Evolutionary conservation across 768 basidiomycete genomes (phyloP).

Genomic region (Daedalea quercina): DNA sequence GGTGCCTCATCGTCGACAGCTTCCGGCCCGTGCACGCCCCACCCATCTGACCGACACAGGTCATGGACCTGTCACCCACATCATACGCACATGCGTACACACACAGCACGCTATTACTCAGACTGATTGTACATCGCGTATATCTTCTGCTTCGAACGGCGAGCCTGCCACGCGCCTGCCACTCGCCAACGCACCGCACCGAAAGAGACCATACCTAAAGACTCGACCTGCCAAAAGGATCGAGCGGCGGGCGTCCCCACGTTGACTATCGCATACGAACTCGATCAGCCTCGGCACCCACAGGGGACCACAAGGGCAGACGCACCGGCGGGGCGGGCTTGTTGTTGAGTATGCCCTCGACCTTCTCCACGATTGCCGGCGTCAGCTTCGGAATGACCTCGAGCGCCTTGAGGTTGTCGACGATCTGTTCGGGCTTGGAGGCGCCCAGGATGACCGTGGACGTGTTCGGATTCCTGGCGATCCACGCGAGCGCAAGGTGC

Average conservation of each 20-base stretch:
- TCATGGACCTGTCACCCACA: too few species aligned
- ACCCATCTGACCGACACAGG: too few species aligned
- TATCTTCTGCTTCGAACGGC: not conserved
- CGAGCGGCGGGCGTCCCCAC: conserved; percentile 5
- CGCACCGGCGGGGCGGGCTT: conserved; percentile 35
- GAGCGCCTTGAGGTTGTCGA: conserved; percentile 66
- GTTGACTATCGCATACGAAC: not conserved
- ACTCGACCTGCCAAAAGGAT: conserved; percentile 1
- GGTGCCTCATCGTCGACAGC: not conserved
- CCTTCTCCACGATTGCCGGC: conserved; percentile 52
- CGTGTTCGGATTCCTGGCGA: conserved; percentile 55
- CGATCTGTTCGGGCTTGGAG: conserved; percentile 52
- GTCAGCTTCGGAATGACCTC: conserved; percentile 72
- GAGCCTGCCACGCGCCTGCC: not conserved
- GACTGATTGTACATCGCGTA: too few species aligned
- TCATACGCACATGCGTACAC: too few species aligned
- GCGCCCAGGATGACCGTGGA: conserved; percentile 64
- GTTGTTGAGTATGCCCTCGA: conserved; percentile 61
- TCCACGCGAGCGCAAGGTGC: conserved; percentile 75
- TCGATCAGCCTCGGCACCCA: not conserved
- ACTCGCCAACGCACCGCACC: too few species aligned
- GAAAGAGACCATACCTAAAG: not conserved
- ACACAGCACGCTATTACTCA: too few species aligned
- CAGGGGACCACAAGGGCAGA: not conserved
- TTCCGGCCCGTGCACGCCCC: not conserved